phyloP scores from a whole-genome alignment of 2,329 filamentous ascomycete species.

The Aspergillus carbonarius region DNA sequence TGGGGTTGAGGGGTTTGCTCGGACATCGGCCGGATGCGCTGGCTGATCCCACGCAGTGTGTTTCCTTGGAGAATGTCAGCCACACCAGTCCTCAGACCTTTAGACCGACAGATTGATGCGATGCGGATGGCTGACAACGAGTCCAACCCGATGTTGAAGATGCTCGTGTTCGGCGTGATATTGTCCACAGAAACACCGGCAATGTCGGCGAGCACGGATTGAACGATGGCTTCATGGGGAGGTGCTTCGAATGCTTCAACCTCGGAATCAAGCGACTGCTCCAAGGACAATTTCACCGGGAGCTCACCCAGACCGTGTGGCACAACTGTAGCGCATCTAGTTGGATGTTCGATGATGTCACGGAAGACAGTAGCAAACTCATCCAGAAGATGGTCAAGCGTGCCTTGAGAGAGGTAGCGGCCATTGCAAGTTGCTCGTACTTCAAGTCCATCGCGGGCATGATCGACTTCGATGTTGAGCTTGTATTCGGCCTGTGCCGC shows the following conservation, averaged over 20 bases:
- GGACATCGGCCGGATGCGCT: constrained; percentile 16
- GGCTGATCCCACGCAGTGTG: constrained; percentile 30
- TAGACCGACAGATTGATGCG: constrained; percentile 26
- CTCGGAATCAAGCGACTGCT: neutral
- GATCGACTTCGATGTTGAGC: constrained; percentile 32
- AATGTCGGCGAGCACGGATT: constrained; percentile 24
- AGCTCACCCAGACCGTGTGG: constrained; percentile 24
- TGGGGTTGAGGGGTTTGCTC: neutral
- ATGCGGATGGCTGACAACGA: constrained; percentile 34
- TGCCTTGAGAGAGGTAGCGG: constrained; percentile 20
- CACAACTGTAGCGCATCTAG: constrained; percentile 22
- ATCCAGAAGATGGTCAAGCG: constrained; percentile 18
- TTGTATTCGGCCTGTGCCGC: constrained; percentile 30
- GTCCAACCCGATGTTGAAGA: constrained; percentile 33
- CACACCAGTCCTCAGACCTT: constrained; percentile 28
- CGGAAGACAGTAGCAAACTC: constrained; percentile 22
- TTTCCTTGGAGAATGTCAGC: constrained; percentile 35
- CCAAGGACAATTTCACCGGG: constrained; percentile 17
- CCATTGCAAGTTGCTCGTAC: constrained; percentile 24
- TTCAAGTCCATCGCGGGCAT: constrained; percentile 21
- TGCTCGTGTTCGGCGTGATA: constrained; percentile 28
- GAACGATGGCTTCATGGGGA: constrained; percentile 19
- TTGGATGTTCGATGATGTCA: constrained; percentile 31
- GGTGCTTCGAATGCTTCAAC: constrained; percentile 6
- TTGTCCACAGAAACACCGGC: constrained; percentile 20